Evolutionary conservation across 2,329 filamentous ascomycete genomes (phyloP).

Genomic region (Zymoseptoria tritici): DNA sequence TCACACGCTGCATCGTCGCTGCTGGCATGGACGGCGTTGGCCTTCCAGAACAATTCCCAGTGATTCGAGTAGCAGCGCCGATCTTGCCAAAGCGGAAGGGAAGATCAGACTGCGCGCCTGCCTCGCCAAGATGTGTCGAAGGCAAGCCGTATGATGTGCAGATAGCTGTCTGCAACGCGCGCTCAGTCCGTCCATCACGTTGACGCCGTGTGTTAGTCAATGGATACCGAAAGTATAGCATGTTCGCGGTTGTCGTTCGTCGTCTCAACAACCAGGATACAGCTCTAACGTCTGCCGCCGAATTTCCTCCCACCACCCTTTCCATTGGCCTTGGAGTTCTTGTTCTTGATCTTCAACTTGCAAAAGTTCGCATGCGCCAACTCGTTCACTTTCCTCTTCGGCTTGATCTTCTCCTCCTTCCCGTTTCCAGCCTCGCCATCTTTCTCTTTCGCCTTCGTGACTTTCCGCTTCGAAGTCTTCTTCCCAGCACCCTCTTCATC

Average conservation of each 20-base stretch:
- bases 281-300: conserved; percentile 20
- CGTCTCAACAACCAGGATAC: background rate
- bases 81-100: too few species aligned
- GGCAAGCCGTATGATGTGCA: too few species aligned
- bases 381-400: conserved; percentile 39
- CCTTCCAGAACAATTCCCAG: too few species aligned
- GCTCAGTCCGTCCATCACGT: too few species aligned
- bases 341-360: conserved; percentile 45
- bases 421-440: background rate
- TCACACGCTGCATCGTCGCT: too few species aligned
- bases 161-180: too few species aligned
- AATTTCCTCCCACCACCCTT: conserved; percentile 29
- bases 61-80: too few species aligned
- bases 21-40: too few species aligned
- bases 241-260: too few species aligned
- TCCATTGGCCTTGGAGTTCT: conserved; percentile 38
- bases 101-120: too few species aligned
- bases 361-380: conserved; percentile 43
- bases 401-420: conserved; percentile 18
- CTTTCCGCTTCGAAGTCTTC: conserved; percentile 6
- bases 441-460: conserved; percentile 3
- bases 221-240: background rate
- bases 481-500: background rate
- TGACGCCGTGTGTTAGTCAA: background rate
- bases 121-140: too few species aligned